Conservation (phyloP, 2,329 filamentous ascomycete genomes). For the Periconia sp. region DNA sequence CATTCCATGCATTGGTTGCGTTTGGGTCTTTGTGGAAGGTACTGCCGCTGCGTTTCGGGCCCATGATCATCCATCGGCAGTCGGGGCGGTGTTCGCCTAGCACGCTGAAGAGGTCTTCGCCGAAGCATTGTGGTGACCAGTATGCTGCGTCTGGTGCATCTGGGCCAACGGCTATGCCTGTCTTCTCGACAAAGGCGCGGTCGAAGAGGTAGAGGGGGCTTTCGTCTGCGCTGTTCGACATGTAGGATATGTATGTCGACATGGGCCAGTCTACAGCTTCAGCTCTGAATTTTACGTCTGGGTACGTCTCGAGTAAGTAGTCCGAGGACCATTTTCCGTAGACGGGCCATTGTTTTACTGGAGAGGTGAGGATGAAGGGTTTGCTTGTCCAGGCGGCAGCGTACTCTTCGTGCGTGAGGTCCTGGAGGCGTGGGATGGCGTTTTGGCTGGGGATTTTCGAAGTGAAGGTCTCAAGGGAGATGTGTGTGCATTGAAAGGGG, state of each 20-base stretch:
- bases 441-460: conserved; percentile 75
- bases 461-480: conserved; percentile 69
- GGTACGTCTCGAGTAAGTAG: conserved; percentile 68
- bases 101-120: conserved; percentile 82
- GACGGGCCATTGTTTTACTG: conserved; percentile 81
- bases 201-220: conserved; percentile 94
- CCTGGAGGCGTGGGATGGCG: conserved; percentile 70
- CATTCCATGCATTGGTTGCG: conserved; percentile 88
- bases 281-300: conserved; percentile 76
- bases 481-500: conserved; percentile 87
- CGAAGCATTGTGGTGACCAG: conserved; percentile 83
- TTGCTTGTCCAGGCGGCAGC: conserved; percentile 74
- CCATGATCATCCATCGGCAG: conserved; percentile 90
- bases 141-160: conserved; percentile 64
- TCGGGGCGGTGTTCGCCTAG: conserved; percentile 81
- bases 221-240: conserved; percentile 80
- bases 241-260: conserved; percentile 80
- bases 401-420: conserved; percentile 77
- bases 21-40: conserved; percentile 90
- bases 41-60: conserved; percentile 83
- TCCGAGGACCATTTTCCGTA: conserved; percentile 76
- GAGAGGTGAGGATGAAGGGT: conserved; percentile 86
- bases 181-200: conserved; percentile 84
- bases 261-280: conserved; percentile 94
- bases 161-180: conserved; percentile 69